Conservation (phyloP, 331 rosid species). For the Malus hybrid region DNA sequence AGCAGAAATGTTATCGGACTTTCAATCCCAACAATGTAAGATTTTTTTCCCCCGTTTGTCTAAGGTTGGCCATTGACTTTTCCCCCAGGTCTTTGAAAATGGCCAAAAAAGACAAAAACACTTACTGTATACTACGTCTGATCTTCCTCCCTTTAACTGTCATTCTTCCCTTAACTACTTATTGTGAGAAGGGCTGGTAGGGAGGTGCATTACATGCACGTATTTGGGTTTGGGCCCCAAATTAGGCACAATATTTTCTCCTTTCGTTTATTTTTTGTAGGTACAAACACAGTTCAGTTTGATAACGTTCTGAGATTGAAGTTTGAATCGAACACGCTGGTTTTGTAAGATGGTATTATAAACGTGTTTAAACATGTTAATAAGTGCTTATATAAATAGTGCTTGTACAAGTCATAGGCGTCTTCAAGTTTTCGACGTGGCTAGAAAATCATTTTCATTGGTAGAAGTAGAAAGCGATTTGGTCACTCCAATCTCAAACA, state of each 20-base stretch:
- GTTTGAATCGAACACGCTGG: accelerated
- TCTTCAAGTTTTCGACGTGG: no score
- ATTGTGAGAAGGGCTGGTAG: background rate
- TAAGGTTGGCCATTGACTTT: background rate
- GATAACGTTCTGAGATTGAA: no score
- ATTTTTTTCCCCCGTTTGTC: background rate
- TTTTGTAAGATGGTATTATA: background rate
- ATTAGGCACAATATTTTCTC: background rate
- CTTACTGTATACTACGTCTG: background rate
- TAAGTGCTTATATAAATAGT: background rate
- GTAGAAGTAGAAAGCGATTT: no score
- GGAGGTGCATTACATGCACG: background rate
- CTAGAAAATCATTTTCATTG: no score
- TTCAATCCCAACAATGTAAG: background rate
- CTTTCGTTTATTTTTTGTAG: no score
- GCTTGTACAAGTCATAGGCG: background rate
- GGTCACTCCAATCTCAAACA: no score
- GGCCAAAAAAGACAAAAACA: background rate
- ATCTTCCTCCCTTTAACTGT: background rate
- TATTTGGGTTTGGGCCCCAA: background rate
- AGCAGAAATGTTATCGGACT: background rate
- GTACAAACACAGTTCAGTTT: no score
- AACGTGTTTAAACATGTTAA: background rate
- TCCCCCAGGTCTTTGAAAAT: background rate
- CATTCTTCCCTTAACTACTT: background rate